Conservation (phyloP, 73 alveolate genomes). For the Halteria grandinella region DNA sequence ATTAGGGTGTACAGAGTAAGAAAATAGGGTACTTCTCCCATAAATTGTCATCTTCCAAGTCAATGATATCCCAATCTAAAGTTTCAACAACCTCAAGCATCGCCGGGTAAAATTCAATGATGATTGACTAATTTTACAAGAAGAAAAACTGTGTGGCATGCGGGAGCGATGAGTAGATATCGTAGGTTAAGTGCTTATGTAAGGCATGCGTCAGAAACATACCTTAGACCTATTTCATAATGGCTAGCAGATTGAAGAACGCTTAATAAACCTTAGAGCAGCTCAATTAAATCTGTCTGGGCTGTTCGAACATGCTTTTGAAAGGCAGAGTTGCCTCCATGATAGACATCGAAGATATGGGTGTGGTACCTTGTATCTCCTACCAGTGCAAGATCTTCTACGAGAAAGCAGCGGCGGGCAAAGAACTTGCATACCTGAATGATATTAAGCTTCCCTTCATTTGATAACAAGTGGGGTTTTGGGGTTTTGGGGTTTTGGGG, state of each 20-base stretch:
- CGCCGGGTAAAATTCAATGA: conserved; percentile 43
- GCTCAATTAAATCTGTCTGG: conserved; percentile 49
- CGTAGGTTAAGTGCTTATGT: not conserved
- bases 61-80: conserved; percentile 42
- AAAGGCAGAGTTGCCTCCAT: conserved; percentile 61
- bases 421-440: not conserved
- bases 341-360: conserved; percentile 39
- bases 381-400: conserved; percentile 72
- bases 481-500: no score
- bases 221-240: conserved; percentile 58
- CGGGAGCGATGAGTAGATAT: not conserved
- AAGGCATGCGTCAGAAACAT: conserved; percentile 43
- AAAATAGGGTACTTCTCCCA: conserved; percentile 29
- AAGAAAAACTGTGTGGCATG: conserved; percentile 33
- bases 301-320: conserved; percentile 60
- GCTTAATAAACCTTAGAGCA: conserved; percentile 49
- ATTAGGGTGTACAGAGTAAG: conserved; percentile 25
- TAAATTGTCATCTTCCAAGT: conserved; percentile 60
- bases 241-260: conserved; percentile 51
- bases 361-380: conserved; percentile 65
- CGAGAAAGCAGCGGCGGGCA: conserved; percentile 56
- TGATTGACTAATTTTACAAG: conserved; percentile 41
- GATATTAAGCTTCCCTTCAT: not conserved
- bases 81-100: conserved; percentile 10
- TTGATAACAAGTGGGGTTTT: no score